Conservation (phyloP, 805 yeast genomes). For the Candida montana region DNA sequence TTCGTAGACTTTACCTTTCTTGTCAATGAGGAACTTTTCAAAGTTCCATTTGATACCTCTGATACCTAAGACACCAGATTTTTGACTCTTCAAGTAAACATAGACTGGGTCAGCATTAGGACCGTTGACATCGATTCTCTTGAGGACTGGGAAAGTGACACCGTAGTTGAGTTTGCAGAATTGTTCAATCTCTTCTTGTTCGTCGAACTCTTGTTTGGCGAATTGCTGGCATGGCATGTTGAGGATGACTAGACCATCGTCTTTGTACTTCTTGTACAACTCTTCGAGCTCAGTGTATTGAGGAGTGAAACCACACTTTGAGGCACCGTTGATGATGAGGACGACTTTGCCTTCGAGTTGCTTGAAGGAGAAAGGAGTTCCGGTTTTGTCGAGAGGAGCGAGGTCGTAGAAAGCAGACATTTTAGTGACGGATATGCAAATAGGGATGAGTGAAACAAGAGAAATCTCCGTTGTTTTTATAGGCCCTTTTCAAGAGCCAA, state of each 20-base stretch:
- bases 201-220: slow-evolving; percentile 73
- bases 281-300: slow-evolving; percentile 73
- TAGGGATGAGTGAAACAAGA: no score
- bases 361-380: slow-evolving; percentile 52
- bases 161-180: slow-evolving; percentile 84
- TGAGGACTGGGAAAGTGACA: slow-evolving; percentile 83
- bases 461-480: no score
- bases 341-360: slow-evolving; percentile 76
- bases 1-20: slow-evolving; percentile 55
- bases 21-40: slow-evolving; percentile 63
- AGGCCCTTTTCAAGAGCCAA: no score
- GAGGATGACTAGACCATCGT: slow-evolving; percentile 59
- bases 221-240: slow-evolving; percentile 94
- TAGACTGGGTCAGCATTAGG: slow-evolving; percentile 73
- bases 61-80: slow-evolving; percentile 59
- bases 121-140: slow-evolving; percentile 89
- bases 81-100: slow-evolving; percentile 64
- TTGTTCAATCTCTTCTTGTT: slow-evolving; percentile 60
- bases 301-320: slow-evolving; percentile 79
- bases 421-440: no score
- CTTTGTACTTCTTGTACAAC: slow-evolving; percentile 60
- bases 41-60: slow-evolving; percentile 75
- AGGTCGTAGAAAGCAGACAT: slow-evolving; percentile 66
- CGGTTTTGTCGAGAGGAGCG: slow-evolving; percentile 55
- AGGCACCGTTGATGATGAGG: slow-evolving; percentile 80